Base-by-base conservation (phyloP, 352 stramenopile genomes). In the Phytopythium boreale region DNA sequence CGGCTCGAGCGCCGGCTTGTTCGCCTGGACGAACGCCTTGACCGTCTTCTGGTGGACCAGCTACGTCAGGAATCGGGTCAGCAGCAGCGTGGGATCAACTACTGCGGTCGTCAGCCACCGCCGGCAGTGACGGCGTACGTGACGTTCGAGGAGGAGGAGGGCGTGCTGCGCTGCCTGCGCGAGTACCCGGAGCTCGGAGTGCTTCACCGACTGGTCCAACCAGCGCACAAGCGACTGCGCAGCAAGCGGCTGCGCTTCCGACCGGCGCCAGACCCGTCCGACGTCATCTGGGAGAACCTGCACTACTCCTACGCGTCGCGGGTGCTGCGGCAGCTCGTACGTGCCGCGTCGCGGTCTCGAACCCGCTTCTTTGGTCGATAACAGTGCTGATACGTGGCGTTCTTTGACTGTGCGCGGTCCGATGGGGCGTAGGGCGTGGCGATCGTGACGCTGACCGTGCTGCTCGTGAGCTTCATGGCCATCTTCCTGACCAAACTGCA, bases 231-330 rank as follows among this genome's bases (percentile, higher is more conserved):
- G 60, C 79, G 84, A 0, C 68, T 95, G 8, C 74, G 82, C 24
- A 82, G 79, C 68, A 93, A 92, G 72, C 76, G 86, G 1, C 72
- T 95, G 47, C 80, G 74, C 19, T 93, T 95, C 60, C 73, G 75
- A 0, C 78, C 80, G 3, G 86, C 86, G 5, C 86, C 86, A 0
- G 82, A 95, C 49, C 86, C 86, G n/a, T 90, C 80, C 11, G 86
- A 95, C 56, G 90, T 95, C 36, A 82, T 92, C 31, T 95, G 86
- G 86, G 84, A 92, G 67, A 93, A 95, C 63, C 66, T 95, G 8
- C 84, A 93, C 57, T 70, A 91, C 44, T 61, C 86, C 15, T 87
- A 78, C 67, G 56, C 80, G 31, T 79, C 85, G 39, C 80, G 86
- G 6, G 14, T 88, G 27, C 64, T 90, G 11, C 82, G 86, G n/a